These are phyloP conservation scores for Knoxia roxburghii DNA, from an alignment of 257 asterid genomes.

Conservation along the genomic window DNA sequence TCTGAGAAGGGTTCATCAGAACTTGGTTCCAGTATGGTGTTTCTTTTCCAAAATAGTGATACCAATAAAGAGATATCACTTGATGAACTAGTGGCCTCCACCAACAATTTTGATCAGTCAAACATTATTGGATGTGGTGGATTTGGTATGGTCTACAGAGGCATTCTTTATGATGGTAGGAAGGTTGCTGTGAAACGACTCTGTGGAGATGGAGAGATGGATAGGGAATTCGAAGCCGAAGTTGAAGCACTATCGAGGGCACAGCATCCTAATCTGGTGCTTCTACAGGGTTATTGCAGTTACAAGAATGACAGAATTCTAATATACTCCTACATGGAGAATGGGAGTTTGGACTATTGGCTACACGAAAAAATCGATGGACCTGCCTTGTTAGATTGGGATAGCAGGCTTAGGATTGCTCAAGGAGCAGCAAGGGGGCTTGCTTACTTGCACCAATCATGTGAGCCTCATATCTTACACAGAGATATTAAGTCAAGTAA, in stretches of 20 bases:
- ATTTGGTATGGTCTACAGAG: conserved; percentile 7
- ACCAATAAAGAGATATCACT: conserved; percentile 34
- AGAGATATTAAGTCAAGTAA: conserved; percentile 5
- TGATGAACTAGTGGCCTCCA: conserved; percentile 56
- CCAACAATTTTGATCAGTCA: conserved; percentile 10
- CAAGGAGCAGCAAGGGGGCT: conserved; percentile 73
- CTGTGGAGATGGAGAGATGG: conserved; percentile 8
- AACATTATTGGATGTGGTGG: conserved; percentile 8
- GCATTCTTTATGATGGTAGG: conserved; percentile 1
- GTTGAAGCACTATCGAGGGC: conserved; percentile 9
- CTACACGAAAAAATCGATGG: conserved; percentile 1
- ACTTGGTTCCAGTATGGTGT: conserved; percentile 43
- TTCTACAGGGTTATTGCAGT: conserved; percentile 5
- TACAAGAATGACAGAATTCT: conserved; percentile 8
- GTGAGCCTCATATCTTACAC: conserved; percentile 25
- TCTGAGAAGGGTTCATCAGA: conserved; percentile 38
- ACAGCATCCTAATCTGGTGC: conserved; percentile 7
- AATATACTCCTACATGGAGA: conserved; percentile 39
- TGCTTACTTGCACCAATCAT: conserved; percentile 64
- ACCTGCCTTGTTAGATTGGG: conserved; percentile 53
- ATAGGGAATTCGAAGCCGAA: conserved; percentile 6
- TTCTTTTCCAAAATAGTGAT: conserved; percentile 53
- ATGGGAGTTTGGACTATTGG: conserved; percentile 51
- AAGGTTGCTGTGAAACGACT: conserved; percentile 6
- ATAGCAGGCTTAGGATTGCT: conserved; percentile 52